A percentile compares a stretch with the other conserved stretches of the same genome.
phyloP scores from a whole-genome alignment of 768 basidiomycete genomes.

The Leccinum uliginosum region DNA sequence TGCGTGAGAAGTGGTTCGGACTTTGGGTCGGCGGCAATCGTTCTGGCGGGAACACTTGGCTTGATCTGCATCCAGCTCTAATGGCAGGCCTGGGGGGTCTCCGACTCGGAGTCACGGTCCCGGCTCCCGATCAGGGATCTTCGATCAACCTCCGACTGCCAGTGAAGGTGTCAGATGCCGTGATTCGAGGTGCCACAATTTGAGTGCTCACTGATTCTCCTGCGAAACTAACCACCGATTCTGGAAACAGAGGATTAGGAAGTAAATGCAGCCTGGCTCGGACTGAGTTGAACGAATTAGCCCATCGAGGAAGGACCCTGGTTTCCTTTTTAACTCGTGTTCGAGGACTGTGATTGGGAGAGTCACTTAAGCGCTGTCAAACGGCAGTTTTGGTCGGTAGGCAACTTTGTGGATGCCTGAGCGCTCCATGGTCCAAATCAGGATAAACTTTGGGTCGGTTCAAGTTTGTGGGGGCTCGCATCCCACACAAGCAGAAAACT shows the following conservation, averaged over 20 bases:
- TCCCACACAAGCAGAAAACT: background rate
- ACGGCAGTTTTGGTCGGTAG: background rate
- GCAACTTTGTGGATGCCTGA: background rate
- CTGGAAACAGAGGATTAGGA: too few species aligned
- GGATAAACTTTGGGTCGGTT: too few species aligned
- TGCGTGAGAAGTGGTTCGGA: background rate
- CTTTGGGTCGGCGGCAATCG: background rate
- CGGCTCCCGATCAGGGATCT: background rate
- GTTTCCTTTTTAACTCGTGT: background rate
- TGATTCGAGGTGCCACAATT: background rate
- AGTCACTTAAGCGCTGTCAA: background rate
- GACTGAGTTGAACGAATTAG: background rate
- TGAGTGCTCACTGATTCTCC: background rate
- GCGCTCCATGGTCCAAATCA: background rate
- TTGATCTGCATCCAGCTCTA: background rate
- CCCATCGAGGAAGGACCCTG: background rate
- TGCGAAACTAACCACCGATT: background rate
- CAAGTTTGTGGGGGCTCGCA: background rate
- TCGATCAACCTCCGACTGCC: background rate
- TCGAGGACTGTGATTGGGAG: background rate
- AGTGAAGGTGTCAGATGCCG: background rate
- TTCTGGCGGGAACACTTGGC: too few species aligned
- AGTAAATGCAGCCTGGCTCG: too few species aligned
- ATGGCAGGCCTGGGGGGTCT: background rate
- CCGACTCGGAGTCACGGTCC: too few species aligned